Conservation (phyloP, 768 basidiomycete genomes). For the Russula olivacea region DNA sequence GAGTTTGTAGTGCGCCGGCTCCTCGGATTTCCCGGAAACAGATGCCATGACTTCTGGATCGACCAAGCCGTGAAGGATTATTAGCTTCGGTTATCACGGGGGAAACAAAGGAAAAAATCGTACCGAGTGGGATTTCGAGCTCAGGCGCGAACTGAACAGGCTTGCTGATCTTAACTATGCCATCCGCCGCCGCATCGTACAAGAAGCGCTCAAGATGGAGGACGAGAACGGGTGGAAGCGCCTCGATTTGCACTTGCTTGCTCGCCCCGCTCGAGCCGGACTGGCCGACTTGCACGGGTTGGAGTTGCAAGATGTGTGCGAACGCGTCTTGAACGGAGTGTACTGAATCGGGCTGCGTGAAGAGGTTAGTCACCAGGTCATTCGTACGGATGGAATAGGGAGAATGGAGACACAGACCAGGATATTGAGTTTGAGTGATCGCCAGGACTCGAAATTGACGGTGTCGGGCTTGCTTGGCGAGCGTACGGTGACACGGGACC, state of each 20-base stretch:
- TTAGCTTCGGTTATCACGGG: not conserved
- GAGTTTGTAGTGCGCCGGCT: not conserved
- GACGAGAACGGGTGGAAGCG: slow-evolving; percentile 76
- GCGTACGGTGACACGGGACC: slow-evolving; percentile 67
- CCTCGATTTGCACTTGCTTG: slow-evolving; percentile 59
- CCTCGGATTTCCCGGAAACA: not conserved
- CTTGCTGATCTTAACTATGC: too few relatives aligned
- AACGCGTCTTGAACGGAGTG: too few relatives aligned
- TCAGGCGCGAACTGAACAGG: too few relatives aligned
- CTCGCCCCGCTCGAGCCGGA: slow-evolving; percentile 56
- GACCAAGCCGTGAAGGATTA: not conserved
- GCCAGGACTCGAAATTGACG: too few relatives aligned
- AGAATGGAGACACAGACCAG: too few relatives aligned
- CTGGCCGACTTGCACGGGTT: slow-evolving; percentile 28
- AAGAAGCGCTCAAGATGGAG: slow-evolving; percentile 31
- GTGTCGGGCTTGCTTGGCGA: too few relatives aligned
- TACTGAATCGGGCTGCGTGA: too few relatives aligned
- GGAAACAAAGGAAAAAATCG: slow-evolving; percentile 17
- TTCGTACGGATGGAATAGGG: too few relatives aligned
- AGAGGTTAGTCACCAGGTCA: too few relatives aligned
- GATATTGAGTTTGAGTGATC: too few relatives aligned
- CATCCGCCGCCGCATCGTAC: too few relatives aligned
- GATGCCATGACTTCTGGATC: slow-evolving; percentile 15
- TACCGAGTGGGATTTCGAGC: slow-evolving; percentile 67
- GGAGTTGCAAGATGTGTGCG: not conserved